Percentiles rank a stretch among this genome's conserved stretches.
phyloP scores from a whole-genome alignment of 148 eudicot genomes.

The Rhododendron ferrugineum region DNA sequence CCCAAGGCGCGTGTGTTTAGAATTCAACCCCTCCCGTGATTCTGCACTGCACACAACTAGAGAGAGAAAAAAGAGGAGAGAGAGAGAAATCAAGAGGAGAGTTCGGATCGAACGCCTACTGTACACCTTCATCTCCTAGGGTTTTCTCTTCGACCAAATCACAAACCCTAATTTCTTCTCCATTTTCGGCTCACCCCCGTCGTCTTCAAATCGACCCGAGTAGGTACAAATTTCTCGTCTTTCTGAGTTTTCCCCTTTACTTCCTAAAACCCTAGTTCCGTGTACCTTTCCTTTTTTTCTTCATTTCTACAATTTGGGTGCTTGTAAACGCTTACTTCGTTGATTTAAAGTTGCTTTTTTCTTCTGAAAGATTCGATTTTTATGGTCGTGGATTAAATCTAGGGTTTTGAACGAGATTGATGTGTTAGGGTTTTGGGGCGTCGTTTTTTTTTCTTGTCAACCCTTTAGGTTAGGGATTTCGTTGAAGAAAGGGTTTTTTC shows the following conservation, averaged over 20 bases:
- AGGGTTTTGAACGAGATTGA: constrained; percentile 10
- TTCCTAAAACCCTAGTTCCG: neutral
- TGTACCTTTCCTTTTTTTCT: neutral
- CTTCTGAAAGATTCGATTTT: neutral
- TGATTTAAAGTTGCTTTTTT: neutral
- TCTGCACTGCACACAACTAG: neutral
- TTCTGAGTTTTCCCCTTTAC: neutral
- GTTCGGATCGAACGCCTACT: constrained; percentile 16
- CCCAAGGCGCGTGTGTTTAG: constrained; percentile 3
- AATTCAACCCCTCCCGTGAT: neutral
- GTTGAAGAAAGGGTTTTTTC: neutral
- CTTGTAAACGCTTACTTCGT: neutral
- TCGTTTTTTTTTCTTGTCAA: neutral
- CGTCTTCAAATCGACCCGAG: neutral
- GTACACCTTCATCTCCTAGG: constrained; percentile 2
- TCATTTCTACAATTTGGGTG: neutral
- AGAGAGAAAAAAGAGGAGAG: neutral
- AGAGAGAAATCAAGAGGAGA: neutral
- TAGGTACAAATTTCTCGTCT: neutral
- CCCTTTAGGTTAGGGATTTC: neutral
- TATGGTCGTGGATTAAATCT: neutral
- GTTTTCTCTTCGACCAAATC: constrained; percentile 3
- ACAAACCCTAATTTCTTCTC: constrained; percentile 9
- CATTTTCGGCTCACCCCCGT: neutral
- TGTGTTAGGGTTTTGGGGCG: constrained; percentile 16